Conservation (phyloP, 2,329 filamentous ascomycete species). For the Aspergillus quadricinctus region DNA sequence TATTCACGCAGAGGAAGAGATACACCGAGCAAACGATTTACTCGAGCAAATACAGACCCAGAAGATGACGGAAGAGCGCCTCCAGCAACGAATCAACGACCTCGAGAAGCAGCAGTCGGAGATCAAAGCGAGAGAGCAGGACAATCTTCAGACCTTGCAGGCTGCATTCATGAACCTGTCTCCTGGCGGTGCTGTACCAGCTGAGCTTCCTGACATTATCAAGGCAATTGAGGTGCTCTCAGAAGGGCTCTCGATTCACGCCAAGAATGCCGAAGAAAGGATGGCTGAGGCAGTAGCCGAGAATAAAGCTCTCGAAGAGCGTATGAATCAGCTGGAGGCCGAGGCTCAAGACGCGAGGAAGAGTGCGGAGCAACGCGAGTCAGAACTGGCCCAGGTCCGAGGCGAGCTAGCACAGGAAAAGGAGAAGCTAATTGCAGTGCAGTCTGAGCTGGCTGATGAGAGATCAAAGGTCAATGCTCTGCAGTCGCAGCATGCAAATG, state of each 20-base stretch:
- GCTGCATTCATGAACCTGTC: constrained; percentile 58
- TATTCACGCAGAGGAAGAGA: constrained; percentile 44
- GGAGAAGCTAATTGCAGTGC: constrained; percentile 44
- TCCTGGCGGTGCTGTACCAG: constrained; percentile 50
- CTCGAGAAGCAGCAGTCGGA: constrained; percentile 50
- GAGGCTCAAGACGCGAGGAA: constrained; percentile 56
- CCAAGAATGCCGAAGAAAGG: constrained; percentile 58
- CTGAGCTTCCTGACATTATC: constrained; percentile 55
- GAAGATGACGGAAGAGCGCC: constrained; percentile 46
- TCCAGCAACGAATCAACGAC: constrained; percentile 40
- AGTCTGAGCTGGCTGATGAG: constrained; percentile 58
- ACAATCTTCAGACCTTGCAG: constrained; percentile 53
- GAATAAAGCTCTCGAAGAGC: constrained; percentile 55
- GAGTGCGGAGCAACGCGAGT: constrained; percentile 51
- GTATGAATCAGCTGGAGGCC: constrained; percentile 52
- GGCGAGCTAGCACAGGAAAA: constrained; percentile 51
- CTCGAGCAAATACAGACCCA: constrained; percentile 54
- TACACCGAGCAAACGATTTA: constrained; percentile 38
- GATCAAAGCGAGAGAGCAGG: constrained; percentile 50
- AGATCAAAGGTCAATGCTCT: constrained; percentile 65
- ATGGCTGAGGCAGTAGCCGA: constrained; percentile 59
- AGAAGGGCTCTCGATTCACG: constrained; percentile 56
- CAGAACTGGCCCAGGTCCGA: constrained; percentile 48
- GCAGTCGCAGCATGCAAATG: constrained; percentile 69
- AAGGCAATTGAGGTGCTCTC: constrained; percentile 57